A percentile compares a stretch with the other conserved stretches of the same genome.
phyloP scores from a whole-genome alignment of 2,329 filamentous ascomycete genomes.

The Chrysosporium keratinophilum region DNA sequence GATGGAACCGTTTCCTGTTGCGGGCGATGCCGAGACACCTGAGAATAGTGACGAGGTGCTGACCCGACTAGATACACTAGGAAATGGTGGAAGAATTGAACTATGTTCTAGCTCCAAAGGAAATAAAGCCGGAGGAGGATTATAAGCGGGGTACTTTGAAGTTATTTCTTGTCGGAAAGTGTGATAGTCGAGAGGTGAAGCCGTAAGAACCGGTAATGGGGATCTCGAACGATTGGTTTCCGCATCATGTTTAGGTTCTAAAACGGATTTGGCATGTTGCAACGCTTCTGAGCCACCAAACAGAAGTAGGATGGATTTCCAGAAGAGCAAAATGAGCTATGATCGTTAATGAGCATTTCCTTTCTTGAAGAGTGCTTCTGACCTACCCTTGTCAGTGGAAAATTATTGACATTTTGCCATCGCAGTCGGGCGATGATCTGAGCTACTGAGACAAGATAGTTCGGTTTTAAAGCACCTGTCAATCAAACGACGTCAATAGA shows the following conservation, averaged over 20 bases:
- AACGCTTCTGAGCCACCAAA: constrained; percentile 73
- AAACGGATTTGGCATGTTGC: constrained; percentile 60
- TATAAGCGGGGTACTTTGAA: constrained; percentile 94
- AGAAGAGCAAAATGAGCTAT: constrained; percentile 69
- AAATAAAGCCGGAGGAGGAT: constrained; percentile 71
- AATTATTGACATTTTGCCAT: constrained; percentile 52
- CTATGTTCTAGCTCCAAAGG: constrained; percentile 84
- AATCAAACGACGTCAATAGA: constrained; percentile 22
- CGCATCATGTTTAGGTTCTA: constrained; percentile 46
- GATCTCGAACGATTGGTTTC: constrained; percentile 42
- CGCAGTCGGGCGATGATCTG: constrained; percentile 57
- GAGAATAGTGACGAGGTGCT: constrained; percentile 55
- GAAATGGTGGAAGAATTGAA: constrained; percentile 75
- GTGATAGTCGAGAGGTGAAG: constrained; percentile 91
- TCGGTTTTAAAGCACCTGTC: constrained; percentile 51
- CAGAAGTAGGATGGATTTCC: constrained; percentile 79
- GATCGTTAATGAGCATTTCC: neutral
- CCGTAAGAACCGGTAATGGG: constrained; percentile 70
- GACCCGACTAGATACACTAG: constrained; percentile 55
- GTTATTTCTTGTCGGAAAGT: constrained; percentile 92
- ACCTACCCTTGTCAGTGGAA: constrained; percentile 52
- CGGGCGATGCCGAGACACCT: constrained; percentile 40
- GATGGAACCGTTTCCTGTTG: constrained; percentile 54
- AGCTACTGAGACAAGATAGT: constrained; percentile 61
- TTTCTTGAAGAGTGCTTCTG: constrained; percentile 18